phyloP scores from a whole-genome alignment of 148 eudicot species.

The Rhododendron mucronatum region DNA sequence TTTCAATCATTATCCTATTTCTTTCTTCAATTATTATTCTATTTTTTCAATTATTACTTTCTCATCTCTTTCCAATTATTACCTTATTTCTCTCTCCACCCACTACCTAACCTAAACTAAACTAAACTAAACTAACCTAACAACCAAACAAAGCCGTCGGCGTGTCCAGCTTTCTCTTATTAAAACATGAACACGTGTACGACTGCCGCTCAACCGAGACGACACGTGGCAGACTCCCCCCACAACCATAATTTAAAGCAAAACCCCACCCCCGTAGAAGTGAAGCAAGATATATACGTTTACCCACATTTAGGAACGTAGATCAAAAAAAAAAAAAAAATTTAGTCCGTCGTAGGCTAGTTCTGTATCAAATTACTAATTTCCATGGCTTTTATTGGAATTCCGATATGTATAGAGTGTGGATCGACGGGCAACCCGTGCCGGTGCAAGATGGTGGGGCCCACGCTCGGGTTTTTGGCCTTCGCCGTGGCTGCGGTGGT shows the following conservation, averaged over 20 bases:
- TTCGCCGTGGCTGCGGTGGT: conserved; percentile 65
- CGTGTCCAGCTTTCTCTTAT: too few relatives aligned
- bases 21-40: too few relatives aligned
- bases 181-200: neutral
- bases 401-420: conserved; percentile 69
- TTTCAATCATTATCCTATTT: too few relatives aligned
- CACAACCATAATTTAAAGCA: neutral
- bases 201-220: neutral
- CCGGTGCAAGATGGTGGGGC: conserved; percentile 80
- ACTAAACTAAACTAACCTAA: too few relatives aligned
- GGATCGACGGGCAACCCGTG: conserved; percentile 66
- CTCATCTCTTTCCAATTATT: too few relatives aligned
- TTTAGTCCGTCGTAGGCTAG: neutral
- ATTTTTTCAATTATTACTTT: too few relatives aligned
- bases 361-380: neutral
- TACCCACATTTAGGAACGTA: too few relatives aligned
- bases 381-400: conserved; percentile 14
- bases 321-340: too few relatives aligned
- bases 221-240: neutral
- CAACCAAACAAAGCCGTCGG: too few relatives aligned
- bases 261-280: too few relatives aligned
- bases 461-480: conserved; percentile 72
- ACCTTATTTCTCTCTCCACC: too few relatives aligned
- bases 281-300: neutral
- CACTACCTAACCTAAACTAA: too few relatives aligned